Evolutionary conservation across 371 early-diverging fungal species (phyloP).

Genomic region (Mucor racemosus): DNA sequence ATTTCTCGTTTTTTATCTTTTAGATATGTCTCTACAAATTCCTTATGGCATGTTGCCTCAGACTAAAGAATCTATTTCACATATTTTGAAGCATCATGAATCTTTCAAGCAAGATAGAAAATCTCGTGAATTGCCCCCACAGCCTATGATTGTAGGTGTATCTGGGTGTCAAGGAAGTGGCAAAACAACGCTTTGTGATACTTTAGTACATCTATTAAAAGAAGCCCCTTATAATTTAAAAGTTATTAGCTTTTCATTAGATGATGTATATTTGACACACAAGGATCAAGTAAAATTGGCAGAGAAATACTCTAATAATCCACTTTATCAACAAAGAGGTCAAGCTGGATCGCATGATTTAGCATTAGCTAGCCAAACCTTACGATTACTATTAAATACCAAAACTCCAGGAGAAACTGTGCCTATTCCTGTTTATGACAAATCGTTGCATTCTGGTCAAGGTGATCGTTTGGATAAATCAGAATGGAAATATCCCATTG

Average conservation of each 20-base stretch:
- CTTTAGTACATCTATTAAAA: conserved; percentile 50
- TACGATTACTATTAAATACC: conserved; percentile 50
- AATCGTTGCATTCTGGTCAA: conserved; percentile 71
- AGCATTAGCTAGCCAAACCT: conserved; percentile 56
- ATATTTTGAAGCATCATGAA: conserved; percentile 46
- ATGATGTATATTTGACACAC: conserved; percentile 86
- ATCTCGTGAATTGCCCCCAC: conserved; percentile 21
- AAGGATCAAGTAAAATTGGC: conserved; percentile 66
- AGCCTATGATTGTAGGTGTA: conserved; percentile 73
- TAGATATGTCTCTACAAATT: conserved; percentile 3
- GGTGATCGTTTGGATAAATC: conserved; percentile 75
- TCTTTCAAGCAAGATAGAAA: conserved; percentile 28
- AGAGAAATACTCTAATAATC: conserved; percentile 60
- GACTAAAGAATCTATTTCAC: conserved; percentile 42
- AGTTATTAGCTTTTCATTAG: conserved; percentile 77
- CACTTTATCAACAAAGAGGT: conserved; percentile 78
- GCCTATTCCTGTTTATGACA: conserved; percentile 81
- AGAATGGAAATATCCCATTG: conserved; percentile 60
- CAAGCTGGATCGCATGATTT: conserved; percentile 92
- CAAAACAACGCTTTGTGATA: conserved; percentile 72
- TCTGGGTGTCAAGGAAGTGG: conserved; percentile 85
- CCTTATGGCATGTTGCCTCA: conserved; percentile 45
- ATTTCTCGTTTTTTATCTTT: background rate
- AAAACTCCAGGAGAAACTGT: conserved; percentile 20
- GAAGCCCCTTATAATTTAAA: conserved; percentile 51